Base-by-base conservation (phyloP, 1,284 basidiomycete species). In the Cutaneotrichosporon sp. region DNA sequence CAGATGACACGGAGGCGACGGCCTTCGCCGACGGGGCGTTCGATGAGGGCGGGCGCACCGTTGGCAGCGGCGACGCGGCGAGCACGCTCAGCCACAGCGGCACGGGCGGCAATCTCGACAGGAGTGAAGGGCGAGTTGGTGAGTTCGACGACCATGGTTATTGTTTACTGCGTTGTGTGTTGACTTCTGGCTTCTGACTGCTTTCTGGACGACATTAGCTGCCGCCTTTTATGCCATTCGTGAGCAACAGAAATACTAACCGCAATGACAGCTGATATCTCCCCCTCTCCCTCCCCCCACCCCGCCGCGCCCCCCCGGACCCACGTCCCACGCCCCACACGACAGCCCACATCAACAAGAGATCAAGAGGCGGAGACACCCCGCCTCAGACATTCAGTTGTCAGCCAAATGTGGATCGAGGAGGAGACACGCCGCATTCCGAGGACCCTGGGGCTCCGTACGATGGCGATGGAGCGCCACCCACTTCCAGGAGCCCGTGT, bases 21-120 rank as follows among this genome's bases (percentile, higher is more conserved):
- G 18, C 31, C n/a, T 2, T 58, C 46, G 38, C 38, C 32, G 30
- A 66, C 56, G 2, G 59, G n/a, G 5, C 61, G 50, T 42, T 66
- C 65, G 26, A 59, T 53, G 13, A 66, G 62, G 1, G 51, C 51
- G 0, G 62, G 65, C n/a, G 60, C 62, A 8, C 56, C 56, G 9
- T n/a, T 30, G 1, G 13, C 36, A 22, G 56, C 56, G 18, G 56
- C 56, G 13, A n/a, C n/a, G n/a, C 9, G 4, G 40, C 56, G 56
- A 10, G 56, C 56, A 22, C 40, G 36, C 14, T 34, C 56, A 22
- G 56, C 56, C 8, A 42, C 40, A n/a, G 34, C 56, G n/a, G 34
- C 56, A 31, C 50, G 56, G 16, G 56, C 56, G 8, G 36, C 53
- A 18, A 56, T n/a, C 53, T 56, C 32, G 32, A 16, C 53, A 21